These are phyloP conservation scores for Sesbania bispinosa DNA, from an alignment of 306 rosid genomes.

Conservation along the genomic window DNA sequence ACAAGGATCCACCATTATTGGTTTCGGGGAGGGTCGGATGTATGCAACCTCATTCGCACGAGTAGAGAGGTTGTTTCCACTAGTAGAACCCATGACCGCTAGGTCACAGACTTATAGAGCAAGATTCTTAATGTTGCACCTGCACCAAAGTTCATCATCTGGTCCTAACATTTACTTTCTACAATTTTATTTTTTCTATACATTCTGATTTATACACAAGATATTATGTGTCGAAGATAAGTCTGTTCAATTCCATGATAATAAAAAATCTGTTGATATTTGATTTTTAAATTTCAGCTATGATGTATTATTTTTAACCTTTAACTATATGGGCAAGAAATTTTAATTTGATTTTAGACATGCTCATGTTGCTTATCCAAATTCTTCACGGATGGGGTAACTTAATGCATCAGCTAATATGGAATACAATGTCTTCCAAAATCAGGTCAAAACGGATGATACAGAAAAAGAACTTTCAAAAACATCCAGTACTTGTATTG, in stretches of 20 bases:
- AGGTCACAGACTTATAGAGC: neutral
- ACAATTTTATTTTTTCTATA: neutral
- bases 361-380: neutral
- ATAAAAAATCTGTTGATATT: neutral
- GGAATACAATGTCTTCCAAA: conserved; percentile 20
- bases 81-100: neutral
- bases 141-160: neutral
- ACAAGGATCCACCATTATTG: neutral
- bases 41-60: neutral
- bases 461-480: conserved; percentile 47
- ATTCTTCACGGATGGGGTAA: neutral
- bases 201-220: neutral
- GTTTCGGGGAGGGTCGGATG: neutral
- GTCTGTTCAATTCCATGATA: conserved; percentile 9
- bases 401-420: conserved; percentile 10
- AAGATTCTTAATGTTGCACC: neutral
- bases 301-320: neutral
- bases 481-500: conserved; percentile 25
- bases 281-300: conserved; percentile 1
- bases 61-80: neutral
- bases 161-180: conserved; percentile 11
- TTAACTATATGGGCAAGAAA: neutral
- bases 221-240: neutral
- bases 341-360: neutral
- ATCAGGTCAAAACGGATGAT: conserved; percentile 42